Conservation (phyloP, 352 stramenopile genomes). For the Thalassiosira exigua region DNA sequence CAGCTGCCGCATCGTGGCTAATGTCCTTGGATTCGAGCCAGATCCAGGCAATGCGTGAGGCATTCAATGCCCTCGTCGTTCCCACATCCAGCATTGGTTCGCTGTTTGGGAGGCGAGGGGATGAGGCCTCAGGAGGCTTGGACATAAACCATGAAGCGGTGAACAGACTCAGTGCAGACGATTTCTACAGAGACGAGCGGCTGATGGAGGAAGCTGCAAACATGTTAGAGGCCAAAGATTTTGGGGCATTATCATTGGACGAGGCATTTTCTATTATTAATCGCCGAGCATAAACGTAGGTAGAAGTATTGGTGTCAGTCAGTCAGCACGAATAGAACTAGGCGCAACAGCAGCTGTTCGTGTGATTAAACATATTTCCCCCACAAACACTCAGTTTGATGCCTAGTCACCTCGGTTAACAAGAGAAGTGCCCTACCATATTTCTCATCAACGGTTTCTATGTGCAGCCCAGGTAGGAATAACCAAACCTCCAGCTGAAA, state of each 20-base stretch:
- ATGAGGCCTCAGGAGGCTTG: neutral
- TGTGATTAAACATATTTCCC: neutral
- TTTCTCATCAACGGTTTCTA: neutral
- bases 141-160: neutral
- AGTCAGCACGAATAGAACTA: too few species aligned
- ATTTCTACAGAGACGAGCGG: constrained; percentile 67
- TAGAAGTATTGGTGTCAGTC: too few species aligned
- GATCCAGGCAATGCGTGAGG: constrained; percentile 47
- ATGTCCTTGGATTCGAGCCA: constrained; percentile 53
- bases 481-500: neutral
- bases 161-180: constrained; percentile 47
- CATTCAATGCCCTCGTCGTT: constrained; percentile 57
- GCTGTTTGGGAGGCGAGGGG: constrained; percentile 18
- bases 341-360: neutral
- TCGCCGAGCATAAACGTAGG: too few species aligned
- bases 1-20: constrained; percentile 53
- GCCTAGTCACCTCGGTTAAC: neutral
- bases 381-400: too few species aligned
- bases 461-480: neutral
- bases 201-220: constrained; percentile 64
- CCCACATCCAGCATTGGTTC: constrained; percentile 25
- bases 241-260: constrained; percentile 55
- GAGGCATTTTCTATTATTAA: constrained; percentile 79
- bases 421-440: neutral
- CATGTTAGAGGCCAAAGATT: constrained; percentile 76